A percentile compares a stretch with the other conserved stretches of the same genome.
Evolutionary conservation across 768 basidiomycete species (phyloP).

Genomic region (Hortiboletus campestris): DNA sequence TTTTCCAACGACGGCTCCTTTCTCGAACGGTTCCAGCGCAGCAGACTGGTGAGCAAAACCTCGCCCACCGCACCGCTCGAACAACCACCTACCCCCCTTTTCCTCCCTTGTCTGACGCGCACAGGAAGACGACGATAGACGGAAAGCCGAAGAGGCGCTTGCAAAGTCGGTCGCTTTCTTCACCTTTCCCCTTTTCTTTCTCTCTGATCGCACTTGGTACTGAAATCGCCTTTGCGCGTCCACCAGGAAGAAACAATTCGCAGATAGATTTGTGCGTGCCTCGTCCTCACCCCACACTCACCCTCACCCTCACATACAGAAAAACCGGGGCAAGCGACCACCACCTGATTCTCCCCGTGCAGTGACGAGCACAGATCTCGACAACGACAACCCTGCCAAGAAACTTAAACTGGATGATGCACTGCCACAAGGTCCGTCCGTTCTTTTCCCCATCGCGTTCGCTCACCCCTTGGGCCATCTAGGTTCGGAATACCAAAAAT

Average conservation of each 20-base stretch:
- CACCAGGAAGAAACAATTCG: slow-evolving; percentile 57
- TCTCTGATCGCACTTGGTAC: background rate
- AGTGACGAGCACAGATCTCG: slow-evolving; percentile 35
- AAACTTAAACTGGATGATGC: slow-evolving; percentile 35
- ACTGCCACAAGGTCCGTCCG: slow-evolving; percentile 31
- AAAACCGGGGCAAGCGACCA: slow-evolving; percentile 56
- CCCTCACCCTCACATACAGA: slow-evolving; percentile 34
- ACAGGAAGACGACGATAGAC: slow-evolving; percentile 60
- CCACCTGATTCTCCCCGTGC: slow-evolving; percentile 39
- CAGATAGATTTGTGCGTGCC: slow-evolving; percentile 56
- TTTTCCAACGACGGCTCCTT: slow-evolving; percentile 73
- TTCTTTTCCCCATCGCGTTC: background rate
- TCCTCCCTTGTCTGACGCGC: background rate
- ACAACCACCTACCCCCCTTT: background rate
- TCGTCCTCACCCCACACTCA: background rate
- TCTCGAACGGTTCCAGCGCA: slow-evolving; percentile 59
- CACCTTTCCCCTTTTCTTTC: background rate
- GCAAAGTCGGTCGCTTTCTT: slow-evolving; percentile 41
- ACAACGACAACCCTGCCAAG: slow-evolving; percentile 33
- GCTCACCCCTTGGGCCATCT: background rate
- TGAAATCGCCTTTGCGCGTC: background rate
- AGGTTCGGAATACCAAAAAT: slow-evolving; percentile 36
- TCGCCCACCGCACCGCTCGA: no score
- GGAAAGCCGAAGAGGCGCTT: slow-evolving; percentile 49
- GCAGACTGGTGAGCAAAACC: slow-evolving; percentile 46